These are phyloP conservation scores for Houttuynia cordata DNA, from an alignment of 164 flowering plant species.

Conservation along the genomic window DNA sequence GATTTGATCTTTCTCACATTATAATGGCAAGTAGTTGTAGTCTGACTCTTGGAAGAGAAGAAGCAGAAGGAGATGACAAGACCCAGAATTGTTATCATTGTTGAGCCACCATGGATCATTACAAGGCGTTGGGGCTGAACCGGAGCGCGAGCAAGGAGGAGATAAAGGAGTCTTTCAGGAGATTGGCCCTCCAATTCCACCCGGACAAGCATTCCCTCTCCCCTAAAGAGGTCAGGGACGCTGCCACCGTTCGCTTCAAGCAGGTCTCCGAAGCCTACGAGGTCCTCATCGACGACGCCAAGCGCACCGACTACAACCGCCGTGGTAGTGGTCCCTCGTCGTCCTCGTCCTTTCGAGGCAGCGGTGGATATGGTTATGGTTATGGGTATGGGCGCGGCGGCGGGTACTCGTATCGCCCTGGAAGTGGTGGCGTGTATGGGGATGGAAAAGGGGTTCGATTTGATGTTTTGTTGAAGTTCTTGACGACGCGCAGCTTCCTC, in stretches of 20 bases:
- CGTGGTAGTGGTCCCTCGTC: too few relatives aligned
- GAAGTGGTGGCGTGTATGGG: slow-evolving; percentile 2
- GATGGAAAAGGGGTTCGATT: slow-evolving; percentile 11
- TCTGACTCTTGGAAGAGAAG: too few relatives aligned
- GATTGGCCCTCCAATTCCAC: slow-evolving; percentile 60
- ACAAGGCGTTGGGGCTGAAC: slow-evolving; percentile 50
- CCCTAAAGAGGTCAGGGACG: slow-evolving; percentile 26
- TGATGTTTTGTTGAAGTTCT: slow-evolving; percentile 23
- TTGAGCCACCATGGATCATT: slow-evolving; percentile 39
- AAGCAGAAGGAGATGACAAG: too few relatives aligned
- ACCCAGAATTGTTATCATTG: too few relatives aligned
- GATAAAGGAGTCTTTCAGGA: slow-evolving; percentile 66
- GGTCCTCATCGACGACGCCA: slow-evolving; percentile 52
- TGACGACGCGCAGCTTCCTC: slow-evolving; percentile 44
- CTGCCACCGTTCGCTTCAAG: slow-evolving; percentile 55
- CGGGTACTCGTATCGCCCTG: slow-evolving; percentile 6
- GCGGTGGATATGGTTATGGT: too few relatives aligned
- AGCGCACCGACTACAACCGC: slow-evolving; percentile 53
- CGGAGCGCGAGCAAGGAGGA: slow-evolving; percentile 53
- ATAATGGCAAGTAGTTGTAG: too few relatives aligned
- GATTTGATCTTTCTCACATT: too few relatives aligned
- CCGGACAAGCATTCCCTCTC: slow-evolving; percentile 79
- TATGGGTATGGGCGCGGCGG: too few relatives aligned
- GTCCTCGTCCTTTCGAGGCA: slow-evolving; percentile 1
- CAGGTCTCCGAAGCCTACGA: slow-evolving; percentile 77